Conservation (phyloP, 768 basidiomycete genomes). For the Tricholoma bakamatsutake region DNA sequence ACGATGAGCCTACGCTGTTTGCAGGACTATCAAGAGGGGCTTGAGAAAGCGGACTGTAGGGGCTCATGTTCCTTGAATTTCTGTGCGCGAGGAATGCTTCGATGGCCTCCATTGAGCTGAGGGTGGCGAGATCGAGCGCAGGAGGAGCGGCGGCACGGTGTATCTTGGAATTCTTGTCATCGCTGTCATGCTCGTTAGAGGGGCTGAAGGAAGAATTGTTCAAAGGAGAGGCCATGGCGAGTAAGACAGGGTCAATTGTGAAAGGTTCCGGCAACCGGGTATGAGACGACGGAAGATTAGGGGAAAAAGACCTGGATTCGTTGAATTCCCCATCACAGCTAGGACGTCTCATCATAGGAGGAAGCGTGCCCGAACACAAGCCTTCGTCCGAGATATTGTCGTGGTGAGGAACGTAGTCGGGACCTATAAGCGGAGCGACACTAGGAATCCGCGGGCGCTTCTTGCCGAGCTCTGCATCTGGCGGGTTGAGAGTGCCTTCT, state of each 20-base stretch:
- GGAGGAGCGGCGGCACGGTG: conserved; percentile 23
- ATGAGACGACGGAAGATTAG: conserved; percentile 5
- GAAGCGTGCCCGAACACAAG: background rate
- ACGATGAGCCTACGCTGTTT: conserved; percentile 17
- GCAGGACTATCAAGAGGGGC: conserved; percentile 19
- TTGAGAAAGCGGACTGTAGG: conserved; percentile 18
- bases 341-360: conserved; percentile 16
- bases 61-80: conserved; percentile 18
- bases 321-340: conserved; percentile 6
- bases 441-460: conserved; percentile 34
- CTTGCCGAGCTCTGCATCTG: conserved; percentile 7
- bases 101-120: conserved; percentile 20
- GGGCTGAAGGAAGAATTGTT: background rate
- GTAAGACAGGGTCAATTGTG: conserved; percentile 25
- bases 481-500: conserved; percentile 18
- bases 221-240: conserved; percentile 7
- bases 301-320: conserved; percentile 5
- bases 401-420: conserved; percentile 2
- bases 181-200: background rate
- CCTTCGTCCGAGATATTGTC: background rate
- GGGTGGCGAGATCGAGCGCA: conserved; percentile 21
- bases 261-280: conserved; percentile 7
- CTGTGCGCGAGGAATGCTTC: conserved; percentile 23
- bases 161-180: conserved; percentile 12
- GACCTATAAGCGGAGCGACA: conserved; percentile 29